These are phyloP conservation scores for Penicillium chermesinum DNA, from an alignment of 495 filamentous ascomycete genomes.

Conservation along the genomic window DNA sequence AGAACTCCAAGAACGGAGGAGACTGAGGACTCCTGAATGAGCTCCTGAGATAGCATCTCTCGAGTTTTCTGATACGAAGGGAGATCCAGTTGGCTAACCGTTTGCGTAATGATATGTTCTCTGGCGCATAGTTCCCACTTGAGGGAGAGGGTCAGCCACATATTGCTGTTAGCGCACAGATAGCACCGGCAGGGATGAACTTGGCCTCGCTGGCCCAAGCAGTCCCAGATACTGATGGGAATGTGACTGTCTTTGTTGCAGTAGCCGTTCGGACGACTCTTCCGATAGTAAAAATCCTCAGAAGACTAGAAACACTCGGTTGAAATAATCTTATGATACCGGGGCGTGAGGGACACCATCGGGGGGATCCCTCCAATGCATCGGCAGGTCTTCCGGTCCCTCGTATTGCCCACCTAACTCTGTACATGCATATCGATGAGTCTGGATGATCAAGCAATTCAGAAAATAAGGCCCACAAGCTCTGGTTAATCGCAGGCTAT, in stretches of 20 bases:
- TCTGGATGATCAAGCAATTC: background rate
- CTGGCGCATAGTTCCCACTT: constrained; percentile 35
- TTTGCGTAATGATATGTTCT: constrained; percentile 37
- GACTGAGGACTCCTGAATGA: constrained; percentile 35
- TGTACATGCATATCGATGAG: background rate
- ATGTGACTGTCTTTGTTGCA: background rate
- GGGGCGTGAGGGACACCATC: background rate
- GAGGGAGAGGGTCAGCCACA: constrained; percentile 18
- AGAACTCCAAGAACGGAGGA: constrained; percentile 30
- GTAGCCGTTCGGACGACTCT: background rate
- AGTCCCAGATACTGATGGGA: background rate
- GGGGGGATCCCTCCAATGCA: background rate
- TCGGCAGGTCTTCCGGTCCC: background rate
- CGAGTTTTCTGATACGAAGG: constrained; percentile 25
- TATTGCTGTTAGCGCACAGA: constrained; percentile 35
- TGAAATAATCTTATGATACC: too few relatives aligned
- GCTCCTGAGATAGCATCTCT: constrained; percentile 6
- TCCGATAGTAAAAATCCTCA: too few relatives aligned
- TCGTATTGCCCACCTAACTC: background rate
- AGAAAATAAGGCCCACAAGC: background rate
- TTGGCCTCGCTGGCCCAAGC: constrained; percentile 20
- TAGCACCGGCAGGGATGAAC: constrained; percentile 32
- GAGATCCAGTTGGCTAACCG: constrained; percentile 40
- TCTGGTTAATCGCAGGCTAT: too few relatives aligned
- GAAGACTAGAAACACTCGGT: too few relatives aligned